Percentiles rank a stretch among this genome's conserved stretches.
Conservation (phyloP, 2,329 filamentous ascomycete genomes). For the Penicillium oxalicum region DNA sequence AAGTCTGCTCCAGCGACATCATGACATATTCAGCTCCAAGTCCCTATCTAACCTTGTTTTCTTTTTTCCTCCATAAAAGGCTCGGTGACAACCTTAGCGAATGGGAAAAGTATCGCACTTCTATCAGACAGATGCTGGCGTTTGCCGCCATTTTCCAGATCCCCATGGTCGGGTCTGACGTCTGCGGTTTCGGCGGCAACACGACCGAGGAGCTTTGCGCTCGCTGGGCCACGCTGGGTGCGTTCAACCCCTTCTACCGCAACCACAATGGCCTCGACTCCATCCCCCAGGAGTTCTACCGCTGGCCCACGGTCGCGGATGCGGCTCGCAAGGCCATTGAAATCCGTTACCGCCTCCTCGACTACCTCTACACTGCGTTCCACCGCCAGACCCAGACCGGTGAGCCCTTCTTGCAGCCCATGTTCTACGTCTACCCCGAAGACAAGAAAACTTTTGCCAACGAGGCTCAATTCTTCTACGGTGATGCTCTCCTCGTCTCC, state of each 20-base stretch:
- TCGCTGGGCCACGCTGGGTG: conserved; percentile 68
- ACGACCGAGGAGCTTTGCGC: conserved; percentile 65
- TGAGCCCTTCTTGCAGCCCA: conserved; percentile 59
- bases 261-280: conserved; percentile 58
- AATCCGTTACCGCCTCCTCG: conserved; percentile 68
- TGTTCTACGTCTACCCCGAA: conserved; percentile 65
- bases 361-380: conserved; percentile 72
- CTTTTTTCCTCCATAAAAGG: conserved; percentile 24
- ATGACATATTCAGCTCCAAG: conserved; percentile 23
- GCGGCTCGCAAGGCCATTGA: conserved; percentile 64
- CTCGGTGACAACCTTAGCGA: conserved; percentile 55
- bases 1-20: conserved; percentile 9
- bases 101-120: conserved; percentile 56
- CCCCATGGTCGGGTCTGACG: conserved; percentile 64
- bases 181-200: conserved; percentile 68
- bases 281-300: conserved; percentile 67
- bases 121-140: conserved; percentile 54
- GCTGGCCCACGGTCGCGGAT: conserved; percentile 57
- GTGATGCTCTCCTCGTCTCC: conserved; percentile 51
- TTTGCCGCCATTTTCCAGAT: conserved; percentile 63
- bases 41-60: neutral
- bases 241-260: conserved; percentile 70
- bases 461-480: conserved; percentile 56
- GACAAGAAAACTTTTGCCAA: conserved; percentile 50
- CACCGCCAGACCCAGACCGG: conserved; percentile 56